Conservation (phyloP, 306 rosid genomes). For the Styphnolobium japonicum region DNA sequence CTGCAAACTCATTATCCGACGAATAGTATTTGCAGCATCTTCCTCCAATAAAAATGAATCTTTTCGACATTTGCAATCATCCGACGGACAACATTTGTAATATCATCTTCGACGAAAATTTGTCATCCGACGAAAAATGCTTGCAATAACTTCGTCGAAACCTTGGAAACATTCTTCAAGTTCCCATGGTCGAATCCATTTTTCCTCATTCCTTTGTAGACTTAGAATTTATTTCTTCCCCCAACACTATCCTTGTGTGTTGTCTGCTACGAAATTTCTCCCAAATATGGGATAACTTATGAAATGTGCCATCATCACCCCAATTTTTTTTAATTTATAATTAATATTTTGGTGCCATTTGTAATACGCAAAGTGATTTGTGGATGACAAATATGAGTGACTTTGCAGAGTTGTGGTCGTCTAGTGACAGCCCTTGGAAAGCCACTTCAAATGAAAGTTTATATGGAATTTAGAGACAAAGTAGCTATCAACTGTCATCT, state of each 20-base stretch:
- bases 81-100: too few relatives aligned
- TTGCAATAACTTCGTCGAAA: too few relatives aligned
- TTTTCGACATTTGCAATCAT: too few relatives aligned
- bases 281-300: background rate
- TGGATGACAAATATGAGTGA: background rate
- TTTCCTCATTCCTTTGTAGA: too few relatives aligned
- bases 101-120: too few relatives aligned
- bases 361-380: background rate
- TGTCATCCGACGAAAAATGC: too few relatives aligned
- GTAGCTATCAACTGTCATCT: background rate
- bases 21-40: too few relatives aligned
- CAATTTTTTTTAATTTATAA: background rate
- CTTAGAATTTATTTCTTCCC: too few relatives aligned
- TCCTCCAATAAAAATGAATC: too few relatives aligned
- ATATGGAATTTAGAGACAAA: background rate
- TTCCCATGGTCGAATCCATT: too few relatives aligned
- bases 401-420: background rate
- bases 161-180: too few relatives aligned
- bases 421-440: background rate
- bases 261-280: background rate
- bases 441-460: background rate
- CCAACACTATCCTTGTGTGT: background rate
- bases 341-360: background rate
- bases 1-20: too few relatives aligned
- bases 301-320: background rate